phyloP scores from a whole-genome alignment of 1,139 yeast genomes.

The Citeromyces siamensis region DNA sequence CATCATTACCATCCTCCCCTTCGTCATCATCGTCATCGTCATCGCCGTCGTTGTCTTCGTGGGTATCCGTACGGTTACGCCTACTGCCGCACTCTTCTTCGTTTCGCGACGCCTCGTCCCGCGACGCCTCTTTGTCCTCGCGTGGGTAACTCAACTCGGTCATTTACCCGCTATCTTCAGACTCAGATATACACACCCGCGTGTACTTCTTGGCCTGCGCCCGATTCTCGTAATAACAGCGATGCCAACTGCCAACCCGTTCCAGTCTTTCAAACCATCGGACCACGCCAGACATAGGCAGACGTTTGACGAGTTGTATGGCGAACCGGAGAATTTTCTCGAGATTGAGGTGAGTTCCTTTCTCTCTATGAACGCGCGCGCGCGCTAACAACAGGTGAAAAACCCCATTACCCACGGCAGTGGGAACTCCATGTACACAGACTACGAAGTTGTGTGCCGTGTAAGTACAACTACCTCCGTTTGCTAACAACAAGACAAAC shows the following conservation, averaged over 20 bases:
- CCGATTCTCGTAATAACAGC: too few relatives aligned
- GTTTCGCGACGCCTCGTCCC: too few relatives aligned
- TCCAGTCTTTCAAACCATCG: constrained; percentile 20
- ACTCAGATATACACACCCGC: neutral
- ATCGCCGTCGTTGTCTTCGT: constrained; percentile 6
- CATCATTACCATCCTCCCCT: constrained; percentile 69
- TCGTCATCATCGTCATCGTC: constrained; percentile 24
- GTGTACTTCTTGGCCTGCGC: neutral
- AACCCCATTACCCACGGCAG: constrained; percentile 73
- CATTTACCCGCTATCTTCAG: neutral
- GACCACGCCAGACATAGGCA: constrained; percentile 34
- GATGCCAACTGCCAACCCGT: constrained; percentile 18
- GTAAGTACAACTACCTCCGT: constrained; percentile 17
- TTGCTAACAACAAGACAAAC: constrained; percentile 29
- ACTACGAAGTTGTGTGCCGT: constrained; percentile 81
- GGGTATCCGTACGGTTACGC: constrained; percentile 13
- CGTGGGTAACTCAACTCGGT: too few relatives aligned
- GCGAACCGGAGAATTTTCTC: constrained; percentile 88
- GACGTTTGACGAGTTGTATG: constrained; percentile 73
- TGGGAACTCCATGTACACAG: constrained; percentile 68
- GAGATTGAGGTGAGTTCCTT: constrained; percentile 74
- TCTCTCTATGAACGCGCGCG: constrained; percentile 14
- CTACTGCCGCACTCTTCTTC: constrained; percentile 12
- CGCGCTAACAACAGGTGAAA: constrained; percentile 25
- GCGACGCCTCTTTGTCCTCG: neutral